These are phyloP conservation scores for Globisporangium okanoganense DNA, from an alignment of 352 stramenopile species.

Conservation along the genomic window DNA sequence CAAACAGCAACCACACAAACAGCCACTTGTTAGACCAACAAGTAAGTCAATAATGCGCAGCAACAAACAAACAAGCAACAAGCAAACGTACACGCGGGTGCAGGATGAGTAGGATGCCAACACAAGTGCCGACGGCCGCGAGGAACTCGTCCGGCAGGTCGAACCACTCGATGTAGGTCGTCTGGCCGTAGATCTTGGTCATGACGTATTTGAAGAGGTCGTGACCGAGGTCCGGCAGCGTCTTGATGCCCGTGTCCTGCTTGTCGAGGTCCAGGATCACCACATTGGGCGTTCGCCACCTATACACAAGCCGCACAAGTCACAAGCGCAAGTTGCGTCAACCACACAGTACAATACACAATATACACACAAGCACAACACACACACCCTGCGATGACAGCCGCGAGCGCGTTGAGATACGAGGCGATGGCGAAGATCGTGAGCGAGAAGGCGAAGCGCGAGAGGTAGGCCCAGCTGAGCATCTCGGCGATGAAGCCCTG, in stretches of 20 bases:
- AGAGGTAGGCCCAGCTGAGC: slow-evolving; percentile 85
- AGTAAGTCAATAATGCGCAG: background rate
- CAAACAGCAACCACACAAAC: slow-evolving; percentile 6
- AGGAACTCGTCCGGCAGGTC: slow-evolving; percentile 85
- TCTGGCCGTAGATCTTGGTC: slow-evolving; percentile 79
- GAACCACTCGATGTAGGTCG: slow-evolving; percentile 82
- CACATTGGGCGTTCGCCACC: slow-evolving; percentile 79
- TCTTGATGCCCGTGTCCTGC: slow-evolving; percentile 61
- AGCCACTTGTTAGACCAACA: background rate
- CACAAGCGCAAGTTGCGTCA: background rate
- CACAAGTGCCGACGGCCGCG: slow-evolving; percentile 57
- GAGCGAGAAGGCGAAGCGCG: slow-evolving; percentile 76
- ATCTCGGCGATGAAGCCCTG: slow-evolving; percentile 88
- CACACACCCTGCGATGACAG: slow-evolving; percentile 56
- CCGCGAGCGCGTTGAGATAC: slow-evolving; percentile 81
- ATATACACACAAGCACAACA: background rate
- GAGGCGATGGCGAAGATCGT: slow-evolving; percentile 66
- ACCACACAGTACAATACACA: background rate
- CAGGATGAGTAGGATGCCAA: slow-evolving; percentile 64
- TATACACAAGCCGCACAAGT: background rate
- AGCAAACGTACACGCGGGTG: slow-evolving; percentile 65
- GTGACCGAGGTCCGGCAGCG: slow-evolving; percentile 81
- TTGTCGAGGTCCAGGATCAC: slow-evolving; percentile 71
- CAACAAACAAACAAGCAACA: background rate
- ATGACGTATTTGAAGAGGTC: slow-evolving; percentile 88